phyloP scores from a whole-genome alignment of 306 rosid species.

The Amphicarpaea edgeworthii region DNA sequence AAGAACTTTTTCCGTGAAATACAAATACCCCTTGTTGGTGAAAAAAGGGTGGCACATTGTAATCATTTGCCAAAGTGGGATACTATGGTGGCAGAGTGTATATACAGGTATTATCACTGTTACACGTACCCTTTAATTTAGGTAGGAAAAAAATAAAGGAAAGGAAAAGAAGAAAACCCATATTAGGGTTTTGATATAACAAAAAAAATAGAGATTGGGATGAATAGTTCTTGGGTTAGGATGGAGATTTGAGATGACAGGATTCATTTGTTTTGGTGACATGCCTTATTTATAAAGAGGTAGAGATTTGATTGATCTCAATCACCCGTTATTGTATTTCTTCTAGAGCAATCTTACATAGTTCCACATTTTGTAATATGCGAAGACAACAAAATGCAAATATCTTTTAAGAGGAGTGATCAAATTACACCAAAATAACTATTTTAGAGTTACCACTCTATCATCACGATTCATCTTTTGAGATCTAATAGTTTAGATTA shows the following conservation, averaged over 20 bases:
- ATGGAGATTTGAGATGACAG: slow-evolving; percentile 38
- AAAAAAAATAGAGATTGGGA: slow-evolving; percentile 32
- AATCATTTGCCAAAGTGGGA: slow-evolving; percentile 1
- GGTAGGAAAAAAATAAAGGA: slow-evolving; percentile 11
- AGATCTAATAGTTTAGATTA: too few relatives aligned
- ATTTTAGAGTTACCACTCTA: too few relatives aligned
- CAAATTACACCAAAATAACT: too few relatives aligned
- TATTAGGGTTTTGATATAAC: slow-evolving; percentile 37
- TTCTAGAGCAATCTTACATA: slow-evolving; percentile 3
- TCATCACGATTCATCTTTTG: too few relatives aligned
- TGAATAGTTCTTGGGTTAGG: slow-evolving; percentile 19
- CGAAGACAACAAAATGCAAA: background rate
- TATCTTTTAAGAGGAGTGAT: too few relatives aligned
- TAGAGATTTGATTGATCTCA: slow-evolving; percentile 29
- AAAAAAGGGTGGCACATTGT: slow-evolving; percentile 3
- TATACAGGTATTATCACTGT: slow-evolving; percentile 34
- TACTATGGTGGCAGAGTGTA: slow-evolving; percentile 48
- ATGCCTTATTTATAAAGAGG: slow-evolving; percentile 5
- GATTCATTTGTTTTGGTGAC: slow-evolving; percentile 45
- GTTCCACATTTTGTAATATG: slow-evolving; percentile 29
- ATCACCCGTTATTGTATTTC: slow-evolving; percentile 15
- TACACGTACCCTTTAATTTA: slow-evolving; percentile 31
- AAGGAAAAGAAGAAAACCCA: background rate
- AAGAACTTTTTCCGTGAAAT: slow-evolving; percentile 18
- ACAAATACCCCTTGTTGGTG: slow-evolving; percentile 14